Evolutionary conservation across 1,139 yeast species (phyloP).

Genomic region (Pneumocystis wakefieldiae): DNA sequence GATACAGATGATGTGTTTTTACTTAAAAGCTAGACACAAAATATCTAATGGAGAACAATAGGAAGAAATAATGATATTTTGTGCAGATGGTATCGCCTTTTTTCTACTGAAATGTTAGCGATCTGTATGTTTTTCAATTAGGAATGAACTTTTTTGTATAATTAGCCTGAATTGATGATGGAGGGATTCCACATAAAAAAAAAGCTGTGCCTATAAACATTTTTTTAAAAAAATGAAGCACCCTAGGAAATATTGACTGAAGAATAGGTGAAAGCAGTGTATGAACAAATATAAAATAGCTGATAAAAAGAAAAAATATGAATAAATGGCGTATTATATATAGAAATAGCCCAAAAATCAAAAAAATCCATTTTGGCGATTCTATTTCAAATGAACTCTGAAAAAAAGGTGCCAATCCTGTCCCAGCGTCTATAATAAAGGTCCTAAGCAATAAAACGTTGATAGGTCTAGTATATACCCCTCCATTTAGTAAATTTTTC

Average conservation of each 20-base stretch:
- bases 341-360: neutral
- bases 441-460: neutral
- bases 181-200: neutral
- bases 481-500: neutral
- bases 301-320: neutral
- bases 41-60: neutral
- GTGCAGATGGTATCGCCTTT: neutral
- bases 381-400: neutral
- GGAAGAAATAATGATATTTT: neutral
- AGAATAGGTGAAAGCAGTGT: neutral
- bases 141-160: neutral
- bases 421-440: neutral
- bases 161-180: neutral
- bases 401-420: neutral
- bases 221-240: neutral
- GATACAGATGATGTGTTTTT: neutral
- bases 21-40: neutral
- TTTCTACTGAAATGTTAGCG: neutral
- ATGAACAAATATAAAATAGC: neutral
- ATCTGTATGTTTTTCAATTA: neutral
- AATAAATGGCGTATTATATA: neutral
- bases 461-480: neutral
- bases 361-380: neutral
- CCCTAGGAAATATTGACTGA: neutral
- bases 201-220: neutral